Conservation (phyloP, 192 early-diverging fungal genomes). For the Backusella liffmaniae region DNA sequence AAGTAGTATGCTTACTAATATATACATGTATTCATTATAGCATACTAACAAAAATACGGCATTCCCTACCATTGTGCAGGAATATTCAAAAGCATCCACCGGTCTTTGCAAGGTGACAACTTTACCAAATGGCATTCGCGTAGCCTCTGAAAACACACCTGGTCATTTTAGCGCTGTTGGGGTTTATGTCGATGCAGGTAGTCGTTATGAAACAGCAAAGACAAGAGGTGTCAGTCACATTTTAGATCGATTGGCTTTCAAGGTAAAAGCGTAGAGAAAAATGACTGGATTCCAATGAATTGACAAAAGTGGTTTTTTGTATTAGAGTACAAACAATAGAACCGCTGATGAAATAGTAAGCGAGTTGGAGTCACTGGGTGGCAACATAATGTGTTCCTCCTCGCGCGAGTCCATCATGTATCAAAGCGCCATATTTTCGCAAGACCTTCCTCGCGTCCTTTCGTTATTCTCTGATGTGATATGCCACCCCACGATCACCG, state of each 20-base stretch:
- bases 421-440: slow-evolving; percentile 86
- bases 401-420: slow-evolving; percentile 96
- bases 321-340: slow-evolving; percentile 64
- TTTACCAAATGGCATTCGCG: slow-evolving; percentile 86
- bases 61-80: slow-evolving; percentile 31
- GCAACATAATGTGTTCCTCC: slow-evolving; percentile 86
- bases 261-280: slow-evolving; percentile 46
- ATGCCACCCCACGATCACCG: slow-evolving; percentile 66
- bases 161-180: slow-evolving; percentile 92
- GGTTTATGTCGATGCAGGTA: slow-evolving; percentile 89
- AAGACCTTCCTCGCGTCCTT: slow-evolving; percentile 75
- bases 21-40: not conserved
- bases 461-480: slow-evolving; percentile 80
- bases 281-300: not conserved
- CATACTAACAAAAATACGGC: not conserved
- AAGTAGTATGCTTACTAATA: not conserved
- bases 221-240: slow-evolving; percentile 81
- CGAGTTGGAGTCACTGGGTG: slow-evolving; percentile 84
- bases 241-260: slow-evolving; percentile 92
- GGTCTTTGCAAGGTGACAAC: slow-evolving; percentile 62
- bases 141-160: slow-evolving; percentile 76
- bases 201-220: slow-evolving; percentile 72
- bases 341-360: slow-evolving; percentile 69
- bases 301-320: not conserved
- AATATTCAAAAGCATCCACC: slow-evolving; percentile 37